Conservation (phyloP, 345 rosid genomes). For the Camelina laxa region DNA sequence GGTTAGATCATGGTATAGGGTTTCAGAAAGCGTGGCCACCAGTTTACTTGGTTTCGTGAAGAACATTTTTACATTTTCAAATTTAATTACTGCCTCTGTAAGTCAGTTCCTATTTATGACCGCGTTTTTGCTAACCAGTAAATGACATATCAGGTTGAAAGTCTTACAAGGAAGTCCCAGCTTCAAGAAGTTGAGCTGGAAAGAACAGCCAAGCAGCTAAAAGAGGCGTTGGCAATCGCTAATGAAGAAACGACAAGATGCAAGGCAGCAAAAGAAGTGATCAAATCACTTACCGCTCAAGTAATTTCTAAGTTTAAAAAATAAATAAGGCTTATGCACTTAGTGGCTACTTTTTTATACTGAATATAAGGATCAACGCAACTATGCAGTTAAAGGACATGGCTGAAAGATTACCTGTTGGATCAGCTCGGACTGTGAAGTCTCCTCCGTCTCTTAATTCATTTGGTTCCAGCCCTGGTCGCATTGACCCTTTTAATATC, state of each 20-base stretch:
- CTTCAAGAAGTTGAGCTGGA: constrained; percentile 91
- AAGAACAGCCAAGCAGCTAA: constrained; percentile 82
- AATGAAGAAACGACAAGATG: constrained; percentile 91
- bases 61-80: neutral
- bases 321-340: constrained; percentile 1
- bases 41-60: constrained; percentile 16
- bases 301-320: constrained; percentile 47
- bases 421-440: constrained; percentile 56
- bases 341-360: constrained; percentile 12
- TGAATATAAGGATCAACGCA: constrained; percentile 31
- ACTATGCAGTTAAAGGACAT: constrained; percentile 70
- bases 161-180: constrained; percentile 78
- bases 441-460: constrained; percentile 61
- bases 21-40: constrained; percentile 8
- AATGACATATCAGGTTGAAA: constrained; percentile 69
- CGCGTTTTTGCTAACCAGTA: constrained; percentile 33
- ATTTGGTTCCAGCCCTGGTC: constrained; percentile 64
- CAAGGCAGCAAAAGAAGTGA: constrained; percentile 99
- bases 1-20: constrained; percentile 12
- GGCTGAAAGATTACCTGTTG: constrained; percentile 93
- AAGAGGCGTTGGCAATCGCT: constrained; percentile 84
- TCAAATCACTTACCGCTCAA: constrained; percentile 95
- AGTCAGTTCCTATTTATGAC: constrained; percentile 27
- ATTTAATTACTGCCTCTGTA: constrained; percentile 5
- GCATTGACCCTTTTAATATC: constrained; percentile 51